A percentile compares a stretch with the other conserved stretches of the same genome.
Evolutionary conservation across 768 basidiomycete genomes (phyloP).

Genomic region (Atractiella rhizophila): DNA sequence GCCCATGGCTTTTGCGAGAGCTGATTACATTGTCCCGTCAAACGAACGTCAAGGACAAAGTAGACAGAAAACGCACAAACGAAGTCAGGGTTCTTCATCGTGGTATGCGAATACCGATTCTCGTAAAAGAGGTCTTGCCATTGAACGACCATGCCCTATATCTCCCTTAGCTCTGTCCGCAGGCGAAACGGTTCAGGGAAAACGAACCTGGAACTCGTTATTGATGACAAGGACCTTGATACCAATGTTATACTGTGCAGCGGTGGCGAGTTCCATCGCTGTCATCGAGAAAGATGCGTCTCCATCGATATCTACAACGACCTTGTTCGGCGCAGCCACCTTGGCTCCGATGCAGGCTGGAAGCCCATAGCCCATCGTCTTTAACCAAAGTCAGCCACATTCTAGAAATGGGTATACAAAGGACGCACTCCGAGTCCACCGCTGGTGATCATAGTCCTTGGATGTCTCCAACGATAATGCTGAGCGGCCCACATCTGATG

Average conservation of each 20-base stretch:
- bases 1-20: slow-evolving; percentile 68
- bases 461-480: slow-evolving; percentile 67
- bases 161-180: slow-evolving; percentile 92
- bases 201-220: slow-evolving; percentile 19
- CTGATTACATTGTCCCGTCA: too few relatives aligned
- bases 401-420: neutral
- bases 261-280: slow-evolving; percentile 93
- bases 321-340: slow-evolving; percentile 78
- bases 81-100: slow-evolving; percentile 88
- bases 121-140: slow-evolving; percentile 98
- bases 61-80: neutral
- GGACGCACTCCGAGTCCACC: slow-evolving; percentile 70
- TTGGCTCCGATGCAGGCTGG: slow-evolving; percentile 90
- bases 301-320: slow-evolving; percentile 84
- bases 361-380: slow-evolving; percentile 97
- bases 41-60: slow-evolving; percentile 21
- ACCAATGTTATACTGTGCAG: slow-evolving; percentile 69
- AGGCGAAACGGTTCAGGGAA: slow-evolving; percentile 31
- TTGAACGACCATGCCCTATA: slow-evolving; percentile 97
- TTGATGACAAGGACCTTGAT: slow-evolving; percentile 41
- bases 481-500: slow-evolving; percentile 99
- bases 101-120: slow-evolving; percentile 79
- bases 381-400: slow-evolving; percentile 3
- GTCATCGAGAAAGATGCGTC: slow-evolving; percentile 99
- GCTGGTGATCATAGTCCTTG: slow-evolving; percentile 54